Evolutionary conservation across 1,139 yeast species (phyloP).

Genomic region (Candida freyschussii): DNA sequence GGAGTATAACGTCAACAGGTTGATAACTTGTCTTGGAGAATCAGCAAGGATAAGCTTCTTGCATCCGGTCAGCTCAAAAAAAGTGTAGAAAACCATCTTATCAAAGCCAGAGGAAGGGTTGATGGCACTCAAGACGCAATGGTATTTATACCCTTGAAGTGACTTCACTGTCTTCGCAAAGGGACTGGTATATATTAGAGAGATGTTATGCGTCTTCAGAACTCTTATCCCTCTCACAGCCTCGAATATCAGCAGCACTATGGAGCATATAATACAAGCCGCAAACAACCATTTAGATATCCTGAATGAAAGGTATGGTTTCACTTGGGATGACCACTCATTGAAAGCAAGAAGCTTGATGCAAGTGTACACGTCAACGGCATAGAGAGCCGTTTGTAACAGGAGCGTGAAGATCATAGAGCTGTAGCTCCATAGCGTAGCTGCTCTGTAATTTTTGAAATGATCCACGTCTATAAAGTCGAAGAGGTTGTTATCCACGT

Average conservation of each 20-base stretch:
- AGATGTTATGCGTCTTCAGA: constrained; percentile 58
- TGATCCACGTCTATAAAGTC: constrained; percentile 35
- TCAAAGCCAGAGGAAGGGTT: constrained; percentile 62
- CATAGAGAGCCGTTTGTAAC: constrained; percentile 56
- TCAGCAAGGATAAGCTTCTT: constrained; percentile 66
- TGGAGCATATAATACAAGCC: constrained; percentile 76
- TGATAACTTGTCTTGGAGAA: constrained; percentile 84
- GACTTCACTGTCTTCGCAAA: constrained; percentile 59
- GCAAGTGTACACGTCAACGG: constrained; percentile 77
- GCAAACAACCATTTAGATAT: constrained; percentile 80
- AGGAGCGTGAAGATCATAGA: constrained; percentile 46
- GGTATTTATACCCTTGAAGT: constrained; percentile 54
- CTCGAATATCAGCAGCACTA: constrained; percentile 54
- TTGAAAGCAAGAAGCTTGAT: constrained; percentile 69
- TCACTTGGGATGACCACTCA: constrained; percentile 60
- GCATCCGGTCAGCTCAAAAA: constrained; percentile 64
- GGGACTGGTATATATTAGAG: constrained; percentile 64
- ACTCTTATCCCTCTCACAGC: constrained; percentile 56
- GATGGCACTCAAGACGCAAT: constrained; percentile 68
- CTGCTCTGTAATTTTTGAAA: constrained; percentile 50
- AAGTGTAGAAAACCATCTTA: constrained; percentile 62
- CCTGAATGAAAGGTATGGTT: constrained; percentile 53
- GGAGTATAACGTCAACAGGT: constrained; percentile 65
- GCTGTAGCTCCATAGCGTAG: constrained; percentile 52
- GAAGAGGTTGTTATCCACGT: constrained; percentile 18